phyloP scores from a whole-genome alignment of 2,329 filamentous ascomycete species.

The Aspergillus neoniger region DNA sequence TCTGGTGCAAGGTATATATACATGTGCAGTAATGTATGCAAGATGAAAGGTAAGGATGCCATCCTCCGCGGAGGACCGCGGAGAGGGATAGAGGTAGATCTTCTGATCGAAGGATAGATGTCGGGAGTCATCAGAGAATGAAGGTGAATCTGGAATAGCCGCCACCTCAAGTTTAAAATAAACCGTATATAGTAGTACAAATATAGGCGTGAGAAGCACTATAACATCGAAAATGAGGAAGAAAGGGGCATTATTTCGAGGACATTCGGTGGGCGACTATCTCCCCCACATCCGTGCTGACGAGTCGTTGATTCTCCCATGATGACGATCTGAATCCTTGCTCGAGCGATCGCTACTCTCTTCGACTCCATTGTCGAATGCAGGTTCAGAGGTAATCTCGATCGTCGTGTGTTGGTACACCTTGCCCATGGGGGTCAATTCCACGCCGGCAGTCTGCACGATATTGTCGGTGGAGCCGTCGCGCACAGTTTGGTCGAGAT shows the following conservation, averaged over 20 bases:
- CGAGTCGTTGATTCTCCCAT: slow-evolving; percentile 12
- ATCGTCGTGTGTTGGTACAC: slow-evolving; percentile 50
- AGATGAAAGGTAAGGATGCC: neutral
- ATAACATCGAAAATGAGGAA: neutral
- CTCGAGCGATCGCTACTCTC: slow-evolving; percentile 29
- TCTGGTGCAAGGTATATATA: neutral
- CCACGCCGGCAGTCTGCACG: slow-evolving; percentile 33
- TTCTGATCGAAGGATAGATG: neutral
- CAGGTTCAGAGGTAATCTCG: slow-evolving; percentile 43
- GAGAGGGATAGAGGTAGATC: neutral
- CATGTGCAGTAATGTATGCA: neutral
- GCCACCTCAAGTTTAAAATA: no score
- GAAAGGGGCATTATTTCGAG: neutral
- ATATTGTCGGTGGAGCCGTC: slow-evolving; percentile 52
- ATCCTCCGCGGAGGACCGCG: no score
- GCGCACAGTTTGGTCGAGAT: slow-evolving; percentile 30
- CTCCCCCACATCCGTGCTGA: slow-evolving; percentile 28
- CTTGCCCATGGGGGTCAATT: slow-evolving; percentile 38
- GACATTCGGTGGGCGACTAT: slow-evolving; percentile 12
- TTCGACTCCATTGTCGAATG: slow-evolving; percentile 27
- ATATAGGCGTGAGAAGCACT: neutral
- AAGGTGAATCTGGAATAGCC: no score
- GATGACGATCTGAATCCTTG: slow-evolving; percentile 24
- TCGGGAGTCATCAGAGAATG: no score
- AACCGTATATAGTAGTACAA: neutral